Percentiles rank a stretch among this genome's conserved stretches.
These are phyloP conservation scores for Fusarium odoratissimum DNA, from an alignment of 2,329 filamentous ascomycete genomes.

Conservation along the genomic window DNA sequence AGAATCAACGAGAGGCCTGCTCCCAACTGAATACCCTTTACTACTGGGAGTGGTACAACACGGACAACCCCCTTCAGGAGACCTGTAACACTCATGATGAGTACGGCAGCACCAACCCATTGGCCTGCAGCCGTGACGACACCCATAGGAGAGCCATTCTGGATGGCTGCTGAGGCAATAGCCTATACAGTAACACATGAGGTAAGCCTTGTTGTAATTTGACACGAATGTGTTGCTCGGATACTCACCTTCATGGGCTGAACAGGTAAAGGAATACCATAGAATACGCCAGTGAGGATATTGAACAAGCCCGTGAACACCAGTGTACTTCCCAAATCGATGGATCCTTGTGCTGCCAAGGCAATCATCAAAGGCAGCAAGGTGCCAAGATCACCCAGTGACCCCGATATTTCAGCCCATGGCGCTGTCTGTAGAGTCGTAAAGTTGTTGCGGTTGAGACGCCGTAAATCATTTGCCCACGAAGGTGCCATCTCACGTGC, in stretches of 20 bases:
- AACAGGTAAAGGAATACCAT: constrained; percentile 90
- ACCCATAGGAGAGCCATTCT: constrained; percentile 58
- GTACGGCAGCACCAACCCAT: constrained; percentile 78
- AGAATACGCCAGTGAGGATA: constrained; percentile 81
- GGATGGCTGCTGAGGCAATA: constrained; percentile 90
- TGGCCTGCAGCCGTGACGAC: constrained; percentile 83
- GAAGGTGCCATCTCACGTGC: constrained; percentile 35
- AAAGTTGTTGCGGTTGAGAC: constrained; percentile 60
- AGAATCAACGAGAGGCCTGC: constrained; percentile 87
- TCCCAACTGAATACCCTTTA: constrained; percentile 95
- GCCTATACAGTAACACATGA: constrained; percentile 60
- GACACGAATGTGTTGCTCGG: neutral
- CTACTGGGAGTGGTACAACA: constrained; percentile 85
- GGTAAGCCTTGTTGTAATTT: neutral
- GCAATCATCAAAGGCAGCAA: constrained; percentile 90
- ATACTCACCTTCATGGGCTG: constrained; percentile 79
- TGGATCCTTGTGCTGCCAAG: constrained; percentile 79
- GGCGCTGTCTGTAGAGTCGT: constrained; percentile 60
- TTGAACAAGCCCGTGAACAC: constrained; percentile 92
- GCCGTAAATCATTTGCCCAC: constrained; percentile 47
- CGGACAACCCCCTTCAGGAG: constrained; percentile 78
- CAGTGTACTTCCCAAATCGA: constrained; percentile 85
- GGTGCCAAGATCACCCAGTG: constrained; percentile 88
- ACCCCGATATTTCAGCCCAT: constrained; percentile 83
- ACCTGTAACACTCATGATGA: constrained; percentile 82